phyloP scores from a whole-genome alignment of 208 protist species.

The Naegleria lovaniensis region DNA sequence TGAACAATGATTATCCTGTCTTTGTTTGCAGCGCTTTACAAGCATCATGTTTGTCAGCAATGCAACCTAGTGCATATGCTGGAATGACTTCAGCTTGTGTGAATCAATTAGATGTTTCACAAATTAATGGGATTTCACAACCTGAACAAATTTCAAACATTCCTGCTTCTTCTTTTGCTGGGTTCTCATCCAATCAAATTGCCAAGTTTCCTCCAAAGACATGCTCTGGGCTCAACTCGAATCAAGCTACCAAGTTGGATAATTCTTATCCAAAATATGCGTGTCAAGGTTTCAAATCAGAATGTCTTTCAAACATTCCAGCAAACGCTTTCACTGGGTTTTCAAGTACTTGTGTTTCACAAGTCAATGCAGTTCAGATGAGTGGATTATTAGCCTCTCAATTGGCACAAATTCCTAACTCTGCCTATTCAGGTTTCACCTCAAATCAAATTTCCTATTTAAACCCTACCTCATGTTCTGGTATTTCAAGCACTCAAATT shows the following conservation, averaged over 20 bases:
- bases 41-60: no score
- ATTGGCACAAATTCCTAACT: not conserved
- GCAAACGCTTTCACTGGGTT: not conserved
- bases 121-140: no score
- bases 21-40: no score
- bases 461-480: not conserved
- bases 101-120: no score
- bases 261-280: not conserved
- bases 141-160: not conserved
- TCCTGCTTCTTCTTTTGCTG: not conserved
- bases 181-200: not conserved
- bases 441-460: not conserved
- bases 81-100: no score
- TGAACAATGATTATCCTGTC: not conserved
- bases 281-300: not conserved
- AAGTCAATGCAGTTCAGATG: not conserved
- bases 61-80: no score
- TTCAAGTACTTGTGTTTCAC: not conserved
- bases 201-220: not conserved
- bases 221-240: not conserved
- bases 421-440: not conserved
- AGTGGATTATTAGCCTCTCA: not conserved
- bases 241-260: not conserved
- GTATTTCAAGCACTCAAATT: not conserved
- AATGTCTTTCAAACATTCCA: not conserved